Base-by-base conservation (phyloP, 2,329 filamentous ascomycete species). In the Lachnellula hyalina region DNA sequence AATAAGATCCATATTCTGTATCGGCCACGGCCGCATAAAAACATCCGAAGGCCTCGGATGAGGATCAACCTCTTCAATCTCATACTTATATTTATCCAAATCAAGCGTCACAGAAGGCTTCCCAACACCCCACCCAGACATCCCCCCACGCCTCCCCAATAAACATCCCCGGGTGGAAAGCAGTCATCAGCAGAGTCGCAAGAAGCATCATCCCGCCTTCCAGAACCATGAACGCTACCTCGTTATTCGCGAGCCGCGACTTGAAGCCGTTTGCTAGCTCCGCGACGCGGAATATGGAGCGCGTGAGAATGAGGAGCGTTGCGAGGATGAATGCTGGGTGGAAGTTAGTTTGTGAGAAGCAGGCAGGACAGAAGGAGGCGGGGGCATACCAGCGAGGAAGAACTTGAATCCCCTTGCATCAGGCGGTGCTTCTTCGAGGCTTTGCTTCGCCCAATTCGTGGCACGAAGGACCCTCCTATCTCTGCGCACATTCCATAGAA, bases 281-380 rank as follows among this genome's bases (percentile, higher is more conserved):
- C 1, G 76, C 77, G n/a, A 82, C 77, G 49, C 82, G 76, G 63
- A 80, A 85, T 34, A 78, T 74, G 42, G 75, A 81, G 19, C 82
- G 72, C 21, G 79, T 75, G 48, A 83, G 76, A 60, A 85, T 79
- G 49, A 60, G 52, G 23, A 60, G 23, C n/a, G 73, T 75, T 2
- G 82, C 49, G 15, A 79, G 80, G 0, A 78, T 74, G 6, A 80
- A 63, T 0, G 70, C 65, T 61, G 15, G 15, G 40, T 44, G 14
- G 12, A 7, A 23, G 25, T 51, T 17, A 23, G 44, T 5, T 5
- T 12, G 7, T 36, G n/a, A n/a, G n/a, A n/a, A n/a, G n/a, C n/a
- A n/a, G n/a, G n/a, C n/a, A n/a, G n/a, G n/a, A n/a, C n/a, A n/a
- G n/a, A n/a, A n/a, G n/a, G n/a, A n/a, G n/a, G n/a, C n/a, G n/a